Base-by-base conservation (phyloP, 495 filamentous ascomycete genomes). In the Opeltia flavorubescens region DNA sequence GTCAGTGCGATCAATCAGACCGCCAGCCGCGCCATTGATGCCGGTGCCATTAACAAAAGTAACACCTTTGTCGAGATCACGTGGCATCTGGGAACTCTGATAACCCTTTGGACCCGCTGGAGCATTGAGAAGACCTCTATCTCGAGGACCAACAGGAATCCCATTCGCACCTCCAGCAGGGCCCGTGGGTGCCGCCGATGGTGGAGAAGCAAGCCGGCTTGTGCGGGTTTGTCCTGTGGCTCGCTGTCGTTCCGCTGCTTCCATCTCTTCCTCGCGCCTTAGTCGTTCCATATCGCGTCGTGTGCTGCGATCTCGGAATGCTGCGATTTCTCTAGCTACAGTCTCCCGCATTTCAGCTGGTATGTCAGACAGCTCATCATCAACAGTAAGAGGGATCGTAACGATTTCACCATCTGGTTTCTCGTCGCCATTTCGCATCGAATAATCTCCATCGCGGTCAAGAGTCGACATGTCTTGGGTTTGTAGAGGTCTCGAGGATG, bases 311-410 rank as follows among this genome's bases (percentile, higher is more conserved):
- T 96, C 88, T 54, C 91, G 74, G 68, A 99, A 99, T 8, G 87
- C 84, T 6, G 84, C 76, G 52, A 99, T 99, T 55, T 99, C 93
- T 50, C 82, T 82, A 6, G 91, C 86, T 21, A 99, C 89, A 6
- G 82, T 94, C 56, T 89, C 91, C n/a, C 91, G 80, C 88, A 89
- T 89, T 56, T 95, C 91, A 9, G 84, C 81, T 2, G 91, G 91
- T 46, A 99, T 94, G 56, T 99, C 93, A 33, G 86, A 82, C 25
- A 99, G 70, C 55, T 99, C 91, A 59, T 99, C 91, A 54, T 99
- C 91, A 23, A 81, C 75, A 6, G 84, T 83, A 29, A 94, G 75
- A 3, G 86, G 83, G 50, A 95, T 95, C 34, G 86, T 95, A 52
- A 95, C 81, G 27, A 95, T 81, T 64, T 94, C 89, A 18, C 78